Percentiles rank a stretch among this genome's conserved stretches.
phyloP scores from a whole-genome alignment of 208 protist genomes.

The Acanthamoeba healyi region DNA sequence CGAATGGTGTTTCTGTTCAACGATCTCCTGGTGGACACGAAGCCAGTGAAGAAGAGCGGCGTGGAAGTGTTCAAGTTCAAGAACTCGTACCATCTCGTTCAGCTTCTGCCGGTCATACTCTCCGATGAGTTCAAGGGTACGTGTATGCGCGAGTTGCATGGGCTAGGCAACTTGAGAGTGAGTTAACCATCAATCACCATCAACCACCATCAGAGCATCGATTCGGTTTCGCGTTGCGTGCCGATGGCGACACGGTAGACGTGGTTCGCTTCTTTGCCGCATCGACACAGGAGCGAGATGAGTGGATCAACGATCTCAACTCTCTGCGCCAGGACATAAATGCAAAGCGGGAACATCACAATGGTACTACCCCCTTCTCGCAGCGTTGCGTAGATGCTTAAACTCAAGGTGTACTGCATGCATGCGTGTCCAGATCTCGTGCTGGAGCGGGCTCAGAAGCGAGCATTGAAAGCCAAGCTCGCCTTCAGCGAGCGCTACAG shows the following conservation, averaged over 20 bases:
- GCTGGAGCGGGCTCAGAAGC: constrained; percentile 42
- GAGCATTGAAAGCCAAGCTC: constrained; percentile 22
- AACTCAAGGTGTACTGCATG: no score
- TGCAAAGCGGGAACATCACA: constrained; percentile 37
- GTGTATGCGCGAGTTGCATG: background rate
- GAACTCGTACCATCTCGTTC: constrained; percentile 32
- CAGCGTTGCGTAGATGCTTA: background rate
- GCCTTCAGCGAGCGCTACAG: constrained; percentile 21
- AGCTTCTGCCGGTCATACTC: constrained; percentile 25
- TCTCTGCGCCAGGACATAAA: constrained; percentile 48
- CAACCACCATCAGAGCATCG: background rate
- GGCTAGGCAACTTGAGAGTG: background rate
- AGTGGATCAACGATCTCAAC: constrained; percentile 61
- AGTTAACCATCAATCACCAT: background rate
- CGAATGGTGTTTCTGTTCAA: constrained; percentile 72
- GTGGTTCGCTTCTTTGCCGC: constrained; percentile 43
- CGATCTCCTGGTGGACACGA: constrained; percentile 68
- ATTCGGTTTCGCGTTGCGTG: constrained; percentile 42
- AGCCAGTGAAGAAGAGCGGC: constrained; percentile 59
- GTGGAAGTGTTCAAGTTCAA: constrained; percentile 56
- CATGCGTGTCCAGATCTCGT: background rate
- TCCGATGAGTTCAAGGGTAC: background rate
- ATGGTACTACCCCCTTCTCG: constrained; percentile 1
- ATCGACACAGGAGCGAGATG: constrained; percentile 51
- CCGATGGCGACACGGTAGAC: background rate